Conservation (phyloP, 2,329 filamentous ascomycete genomes). For the Drechslerella stenobrocha region DNA sequence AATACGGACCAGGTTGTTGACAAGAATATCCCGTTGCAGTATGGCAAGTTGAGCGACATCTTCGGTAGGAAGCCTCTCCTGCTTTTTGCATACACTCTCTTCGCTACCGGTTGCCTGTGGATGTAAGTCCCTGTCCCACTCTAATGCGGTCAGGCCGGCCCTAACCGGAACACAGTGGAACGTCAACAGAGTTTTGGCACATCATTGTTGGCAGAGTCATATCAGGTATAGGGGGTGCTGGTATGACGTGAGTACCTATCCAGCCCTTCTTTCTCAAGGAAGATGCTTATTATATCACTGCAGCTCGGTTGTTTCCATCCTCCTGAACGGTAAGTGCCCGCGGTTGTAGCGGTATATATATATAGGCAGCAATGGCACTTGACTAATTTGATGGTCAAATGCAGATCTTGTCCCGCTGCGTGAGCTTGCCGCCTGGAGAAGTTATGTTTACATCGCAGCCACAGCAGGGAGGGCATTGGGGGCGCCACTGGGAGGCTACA, state of each 20-base stretch:
- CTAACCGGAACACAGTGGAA: slow-evolving; percentile 16
- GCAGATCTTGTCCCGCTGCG: slow-evolving; percentile 55
- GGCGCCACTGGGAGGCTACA: slow-evolving; percentile 64
- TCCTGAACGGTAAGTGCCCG: slow-evolving; percentile 59
- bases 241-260: slow-evolving; percentile 49
- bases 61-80: slow-evolving; percentile 70
- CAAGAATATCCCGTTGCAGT: slow-evolving; percentile 67
- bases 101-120: slow-evolving; percentile 66
- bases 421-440: slow-evolving; percentile 63
- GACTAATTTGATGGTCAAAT: slow-evolving; percentile 44
- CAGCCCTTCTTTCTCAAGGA: neutral
- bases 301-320: slow-evolving; percentile 58
- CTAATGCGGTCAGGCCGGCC: neutral
- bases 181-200: slow-evolving; percentile 42
- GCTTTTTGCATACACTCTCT: slow-evolving; percentile 67
- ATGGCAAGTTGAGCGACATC: slow-evolving; percentile 71
- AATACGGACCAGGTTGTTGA: neutral
- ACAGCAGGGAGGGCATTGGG: slow-evolving; percentile 61
- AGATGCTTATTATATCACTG: neutral
- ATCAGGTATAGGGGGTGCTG: slow-evolving; percentile 54
- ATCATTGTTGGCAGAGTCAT: slow-evolving; percentile 51
- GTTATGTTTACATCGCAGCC: slow-evolving; percentile 61
- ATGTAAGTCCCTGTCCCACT: slow-evolving; percentile 19
- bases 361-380: slow-evolving; percentile 57
- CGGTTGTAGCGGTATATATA: neutral